Evolutionary conservation across 768 basidiomycete genomes (phyloP).

Genomic region (Arthromyces matolae): DNA sequence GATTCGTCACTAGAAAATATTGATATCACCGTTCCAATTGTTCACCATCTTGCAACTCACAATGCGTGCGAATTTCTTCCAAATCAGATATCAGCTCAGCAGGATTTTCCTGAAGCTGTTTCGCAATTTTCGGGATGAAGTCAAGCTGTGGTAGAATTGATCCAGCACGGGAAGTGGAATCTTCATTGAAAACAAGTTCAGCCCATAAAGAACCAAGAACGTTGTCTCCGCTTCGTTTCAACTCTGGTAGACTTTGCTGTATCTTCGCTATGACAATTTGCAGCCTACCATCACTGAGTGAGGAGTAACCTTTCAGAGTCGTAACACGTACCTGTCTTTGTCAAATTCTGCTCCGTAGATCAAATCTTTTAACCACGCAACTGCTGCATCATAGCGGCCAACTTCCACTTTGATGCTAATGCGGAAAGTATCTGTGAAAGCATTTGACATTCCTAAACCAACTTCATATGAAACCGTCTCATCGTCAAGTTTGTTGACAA

Average conservation of each 20-base stretch:
- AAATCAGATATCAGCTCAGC: constrained; percentile 69
- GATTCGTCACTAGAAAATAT: constrained; percentile 66
- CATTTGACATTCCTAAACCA: constrained; percentile 55
- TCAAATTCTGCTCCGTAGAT: constrained; percentile 74
- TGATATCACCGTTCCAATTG: not conserved
- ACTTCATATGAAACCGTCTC: constrained; percentile 87
- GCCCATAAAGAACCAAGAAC: constrained; percentile 72
- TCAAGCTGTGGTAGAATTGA: constrained; percentile 73
- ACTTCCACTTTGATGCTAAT: constrained; percentile 84
- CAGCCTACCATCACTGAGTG: constrained; percentile 54
- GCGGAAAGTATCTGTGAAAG: constrained; percentile 73
- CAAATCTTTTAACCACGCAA: constrained; percentile 84
- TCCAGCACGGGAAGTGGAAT: constrained; percentile 64
- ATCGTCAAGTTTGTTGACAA: constrained; percentile 85
- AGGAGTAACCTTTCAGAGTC: no score
- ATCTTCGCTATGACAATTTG: constrained; percentile 84
- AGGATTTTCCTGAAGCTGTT: constrained; percentile 70
- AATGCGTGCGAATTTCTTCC: constrained; percentile 61
- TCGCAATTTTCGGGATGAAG: constrained; percentile 70
- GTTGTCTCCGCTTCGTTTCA: constrained; percentile 84
- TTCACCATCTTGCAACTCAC: constrained; percentile 42
- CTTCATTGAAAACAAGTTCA: constrained; percentile 61
- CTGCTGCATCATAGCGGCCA: constrained; percentile 70
- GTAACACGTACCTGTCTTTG: constrained; percentile 60
- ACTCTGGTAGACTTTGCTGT: constrained; percentile 83